A percentile compares a stretch with the other conserved stretches of the same genome.
Evolutionary conservation across 225 moss, liverwort and hornwort genomes (phyloP).

Genomic region (Pseudoscleropodium purum): DNA sequence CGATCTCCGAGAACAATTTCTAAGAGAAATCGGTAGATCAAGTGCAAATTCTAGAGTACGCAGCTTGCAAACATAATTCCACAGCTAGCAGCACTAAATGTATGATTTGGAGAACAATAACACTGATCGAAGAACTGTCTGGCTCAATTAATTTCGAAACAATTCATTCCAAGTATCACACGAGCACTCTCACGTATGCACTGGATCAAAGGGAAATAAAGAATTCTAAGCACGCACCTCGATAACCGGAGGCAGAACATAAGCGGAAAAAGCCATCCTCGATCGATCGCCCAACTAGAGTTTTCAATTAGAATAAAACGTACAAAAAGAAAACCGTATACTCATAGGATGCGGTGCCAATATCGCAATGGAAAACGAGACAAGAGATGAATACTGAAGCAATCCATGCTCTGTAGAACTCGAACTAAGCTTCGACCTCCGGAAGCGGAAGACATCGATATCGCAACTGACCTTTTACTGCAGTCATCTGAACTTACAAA

Average conservation of each 20-base stretch:
- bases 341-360: background rate
- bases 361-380: background rate
- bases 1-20: background rate
- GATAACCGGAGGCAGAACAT: no score
- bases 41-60: background rate
- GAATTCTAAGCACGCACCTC: no score
- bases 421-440: background rate
- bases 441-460: background rate
- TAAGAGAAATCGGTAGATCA: background rate
- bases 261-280: background rate
- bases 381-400: no score
- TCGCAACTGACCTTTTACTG: background rate
- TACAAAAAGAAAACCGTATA: background rate
- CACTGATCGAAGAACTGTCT: background rate
- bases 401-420: background rate
- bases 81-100: background rate
- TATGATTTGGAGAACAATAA: background rate
- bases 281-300: background rate
- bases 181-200: background rate
- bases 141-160: background rate
- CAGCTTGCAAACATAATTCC: background rate
- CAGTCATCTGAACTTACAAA: background rate
- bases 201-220: background rate
- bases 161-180: background rate
- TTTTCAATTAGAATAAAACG: background rate